Base-by-base conservation (phyloP, 2,329 filamentous ascomycete genomes). In the Hymenoscyphus scutula region DNA sequence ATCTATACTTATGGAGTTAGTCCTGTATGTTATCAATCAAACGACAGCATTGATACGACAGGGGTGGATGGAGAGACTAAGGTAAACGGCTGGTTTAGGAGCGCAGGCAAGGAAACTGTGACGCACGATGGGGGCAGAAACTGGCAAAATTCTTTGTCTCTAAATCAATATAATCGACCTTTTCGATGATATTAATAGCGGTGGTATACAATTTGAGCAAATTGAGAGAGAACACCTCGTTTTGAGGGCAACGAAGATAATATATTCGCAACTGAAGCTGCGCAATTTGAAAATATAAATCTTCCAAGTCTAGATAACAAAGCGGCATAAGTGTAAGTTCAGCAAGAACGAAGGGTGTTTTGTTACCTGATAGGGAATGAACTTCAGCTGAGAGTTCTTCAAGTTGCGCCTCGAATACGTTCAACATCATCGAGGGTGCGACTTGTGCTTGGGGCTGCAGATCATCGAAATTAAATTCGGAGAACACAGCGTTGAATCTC, bases 391-490 rank as follows among this genome's bases (percentile, higher is more conserved):
- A 59, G 37, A 61, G 32, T 7, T 64, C 62, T 38, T 58, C 61
- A 5, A 64, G 48, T 34, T 64, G 62, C n/a, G 62, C 56, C 30
- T 64, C 62, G n/a, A 64, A 64, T 17, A 64, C 59, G 13, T 64
- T 53, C 2, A 64, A 10, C 62, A 64, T 61, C 62, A 64, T 61
- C n/a, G 62, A 56, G 1, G 62, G 62, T 15, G 62, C 55, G 27
- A 59, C 56, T 45, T 64, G 62, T 29, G 62, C 58, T 32, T 64
- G 59, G 13, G 51, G 55, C n/a, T 60, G 53, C 29, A 61, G 23
- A 53, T 64, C 59, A 25, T 64, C 62, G 29, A 61, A 64, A 32
- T 59, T 61, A 53, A 59, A 61, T 23, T 64, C 62, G 15, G 60
- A 64, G 27, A 64, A 59, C 3, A 64, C 62, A 1, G 59, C 58